These are phyloP conservation scores for Diplodia seriata DNA, from an alignment of 2,329 filamentous ascomycete species.

Conservation along the genomic window DNA sequence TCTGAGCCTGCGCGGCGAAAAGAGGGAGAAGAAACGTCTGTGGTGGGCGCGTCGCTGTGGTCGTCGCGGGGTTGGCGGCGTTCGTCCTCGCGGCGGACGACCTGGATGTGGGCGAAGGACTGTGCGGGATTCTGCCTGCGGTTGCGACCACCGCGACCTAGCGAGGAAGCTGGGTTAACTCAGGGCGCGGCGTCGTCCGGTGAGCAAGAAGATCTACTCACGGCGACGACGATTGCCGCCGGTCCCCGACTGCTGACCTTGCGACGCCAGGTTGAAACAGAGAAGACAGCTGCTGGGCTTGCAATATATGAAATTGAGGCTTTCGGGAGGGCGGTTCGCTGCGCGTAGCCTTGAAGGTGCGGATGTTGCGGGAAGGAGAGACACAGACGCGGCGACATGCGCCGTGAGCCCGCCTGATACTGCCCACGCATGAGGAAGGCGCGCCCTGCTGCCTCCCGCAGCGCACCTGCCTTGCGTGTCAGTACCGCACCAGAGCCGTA, in stretches of 20 bases:
- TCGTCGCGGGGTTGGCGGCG: slow-evolving; percentile 13
- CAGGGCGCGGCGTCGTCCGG: background rate
- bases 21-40: slow-evolving; percentile 16
- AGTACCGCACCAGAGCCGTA: no score
- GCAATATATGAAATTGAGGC: background rate
- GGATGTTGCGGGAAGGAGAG: slow-evolving; percentile 19
- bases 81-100: slow-evolving; percentile 35
- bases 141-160: slow-evolving; percentile 29
- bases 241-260: slow-evolving; percentile 6
- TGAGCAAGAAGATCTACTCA: slow-evolving; percentile 25
- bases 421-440: background rate
- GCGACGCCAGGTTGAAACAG: slow-evolving; percentile 24
- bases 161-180: background rate
- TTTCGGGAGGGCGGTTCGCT: background rate
- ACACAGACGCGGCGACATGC: slow-evolving; percentile 6
- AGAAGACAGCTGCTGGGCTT: background rate
- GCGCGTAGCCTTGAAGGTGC: slow-evolving; percentile 6
- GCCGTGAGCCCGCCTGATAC: background rate
- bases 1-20: slow-evolving; percentile 23
- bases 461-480: background rate
- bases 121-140: slow-evolving; percentile 34
- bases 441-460: background rate
- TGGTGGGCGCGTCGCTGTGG: background rate
- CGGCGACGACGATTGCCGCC: slow-evolving; percentile 25
- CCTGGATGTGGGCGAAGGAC: slow-evolving; percentile 38